phyloP scores from a whole-genome alignment of 768 basidiomycete genomes.

The Phlegmacium glaucopus region DNA sequence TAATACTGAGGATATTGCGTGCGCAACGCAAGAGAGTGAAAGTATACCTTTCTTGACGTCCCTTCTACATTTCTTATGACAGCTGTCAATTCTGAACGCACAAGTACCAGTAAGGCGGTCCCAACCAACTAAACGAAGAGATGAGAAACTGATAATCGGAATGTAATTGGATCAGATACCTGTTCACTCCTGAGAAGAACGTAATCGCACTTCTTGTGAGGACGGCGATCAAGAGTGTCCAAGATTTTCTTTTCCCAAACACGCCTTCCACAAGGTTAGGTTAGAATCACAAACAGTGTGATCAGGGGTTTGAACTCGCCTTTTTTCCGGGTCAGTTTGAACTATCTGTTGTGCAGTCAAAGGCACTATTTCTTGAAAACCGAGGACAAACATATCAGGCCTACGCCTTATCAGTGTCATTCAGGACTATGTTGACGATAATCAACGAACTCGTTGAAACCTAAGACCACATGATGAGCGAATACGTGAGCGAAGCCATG shows the following conservation, averaged over 20 bases:
- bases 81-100: slow-evolving; percentile 70
- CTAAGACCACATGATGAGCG: slow-evolving; percentile 19
- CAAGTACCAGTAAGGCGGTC: slow-evolving; percentile 84
- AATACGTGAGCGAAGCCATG: slow-evolving; percentile 9
- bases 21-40: neutral
- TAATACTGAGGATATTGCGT: slow-evolving; percentile 2
- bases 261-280: slow-evolving; percentile 44
- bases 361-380: slow-evolving; percentile 97
- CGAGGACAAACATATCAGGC: slow-evolving; percentile 87
- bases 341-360: slow-evolving; percentile 97
- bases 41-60: slow-evolving; percentile 77
- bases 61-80: slow-evolving; percentile 92
- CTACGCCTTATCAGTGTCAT: slow-evolving; percentile 30
- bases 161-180: slow-evolving; percentile 35
- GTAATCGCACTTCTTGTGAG: slow-evolving; percentile 69
- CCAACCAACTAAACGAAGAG: slow-evolving; percentile 73
- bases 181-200: slow-evolving; percentile 91
- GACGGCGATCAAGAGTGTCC: slow-evolving; percentile 70
- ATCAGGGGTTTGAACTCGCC: slow-evolving; percentile 36
- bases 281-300: neutral
- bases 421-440: neutral
- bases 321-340: slow-evolving; percentile 92
- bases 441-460: slow-evolving; percentile 45
- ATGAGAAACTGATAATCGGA: slow-evolving; percentile 9
- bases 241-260: slow-evolving; percentile 84